A percentile compares a stretch with the other conserved stretches of the same genome.
phyloP scores from a whole-genome alignment of 306 rosid genomes.

The Gillenia trifoliata region DNA sequence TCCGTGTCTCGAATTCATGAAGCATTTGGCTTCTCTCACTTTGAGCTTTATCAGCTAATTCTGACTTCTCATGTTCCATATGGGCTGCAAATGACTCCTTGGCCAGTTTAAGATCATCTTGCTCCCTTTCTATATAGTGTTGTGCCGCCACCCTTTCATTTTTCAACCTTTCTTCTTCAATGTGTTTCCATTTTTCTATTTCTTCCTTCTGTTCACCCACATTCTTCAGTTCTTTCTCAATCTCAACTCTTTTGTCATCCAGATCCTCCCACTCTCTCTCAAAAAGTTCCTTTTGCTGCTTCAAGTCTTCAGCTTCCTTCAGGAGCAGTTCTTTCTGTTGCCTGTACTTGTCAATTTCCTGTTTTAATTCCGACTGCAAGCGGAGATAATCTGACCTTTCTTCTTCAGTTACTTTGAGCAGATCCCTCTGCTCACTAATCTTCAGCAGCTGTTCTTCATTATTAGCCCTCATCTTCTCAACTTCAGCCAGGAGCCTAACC shows the following conservation, averaged over 20 bases:
- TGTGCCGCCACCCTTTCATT: constrained; percentile 56
- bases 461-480: constrained; percentile 57
- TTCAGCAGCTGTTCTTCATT: constrained; percentile 60
- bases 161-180: constrained; percentile 71
- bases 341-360: constrained; percentile 85
- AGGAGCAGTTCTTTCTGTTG: constrained; percentile 66
- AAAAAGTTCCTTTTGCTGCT: constrained; percentile 81
- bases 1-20: constrained; percentile 65
- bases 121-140: constrained; percentile 61
- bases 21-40: constrained; percentile 73
- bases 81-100: constrained; percentile 73
- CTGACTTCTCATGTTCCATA: constrained; percentile 71
- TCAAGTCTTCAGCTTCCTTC: constrained; percentile 86
- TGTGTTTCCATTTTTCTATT: constrained; percentile 50
- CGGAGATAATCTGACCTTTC: constrained; percentile 68
- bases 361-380: constrained; percentile 76
- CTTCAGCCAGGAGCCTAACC: constrained; percentile 54
- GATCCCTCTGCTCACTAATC: constrained; percentile 58
- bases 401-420: constrained; percentile 66
- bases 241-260: constrained; percentile 77
- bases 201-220: constrained; percentile 67
- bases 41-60: constrained; percentile 60
- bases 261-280: constrained; percentile 98
- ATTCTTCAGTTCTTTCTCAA: constrained; percentile 59
- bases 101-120: constrained; percentile 63